phyloP scores from a whole-genome alignment of 495 filamentous ascomycete species.

The Penicillium pancosmium region DNA sequence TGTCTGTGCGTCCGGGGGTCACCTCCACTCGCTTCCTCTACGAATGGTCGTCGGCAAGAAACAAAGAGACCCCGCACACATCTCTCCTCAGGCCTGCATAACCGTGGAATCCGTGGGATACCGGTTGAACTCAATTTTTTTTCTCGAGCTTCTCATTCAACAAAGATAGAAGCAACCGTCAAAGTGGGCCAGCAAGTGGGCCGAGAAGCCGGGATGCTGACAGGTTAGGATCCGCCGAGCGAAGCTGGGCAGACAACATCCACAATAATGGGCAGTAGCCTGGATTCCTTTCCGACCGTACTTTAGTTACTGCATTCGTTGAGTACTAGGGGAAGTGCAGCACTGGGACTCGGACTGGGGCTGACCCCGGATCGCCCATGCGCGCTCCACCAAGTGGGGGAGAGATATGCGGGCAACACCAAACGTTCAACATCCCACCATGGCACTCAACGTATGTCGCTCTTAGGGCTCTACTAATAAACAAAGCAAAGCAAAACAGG shows the following conservation, averaged over 20 bases:
- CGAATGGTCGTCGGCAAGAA: neutral
- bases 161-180: neutral
- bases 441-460: neutral
- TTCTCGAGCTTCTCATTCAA: neutral
- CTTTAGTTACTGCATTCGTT: too few species aligned
- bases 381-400: conserved; percentile 19
- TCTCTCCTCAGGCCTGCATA: conserved; percentile 1
- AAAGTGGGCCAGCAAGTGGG: neutral
- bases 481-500: neutral
- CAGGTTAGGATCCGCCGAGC: neutral
- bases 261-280: neutral
- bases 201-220: neutral
- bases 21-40: neutral
- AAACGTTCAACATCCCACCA: conserved; percentile 8
- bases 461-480: neutral
- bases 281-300: neutral
- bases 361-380: conserved; percentile 30
- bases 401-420: neutral
- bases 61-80: conserved; percentile 9
- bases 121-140: conserved; percentile 1
- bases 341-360: conserved; percentile 1
- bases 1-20: conserved; percentile 20
- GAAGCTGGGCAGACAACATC: neutral
- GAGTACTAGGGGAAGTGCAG: too few species aligned
- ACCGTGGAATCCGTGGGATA: conserved; percentile 1